These are phyloP conservation scores for Ormosia semicastrata DNA, from an alignment of 306 rosid genomes.

Conservation along the genomic window DNA sequence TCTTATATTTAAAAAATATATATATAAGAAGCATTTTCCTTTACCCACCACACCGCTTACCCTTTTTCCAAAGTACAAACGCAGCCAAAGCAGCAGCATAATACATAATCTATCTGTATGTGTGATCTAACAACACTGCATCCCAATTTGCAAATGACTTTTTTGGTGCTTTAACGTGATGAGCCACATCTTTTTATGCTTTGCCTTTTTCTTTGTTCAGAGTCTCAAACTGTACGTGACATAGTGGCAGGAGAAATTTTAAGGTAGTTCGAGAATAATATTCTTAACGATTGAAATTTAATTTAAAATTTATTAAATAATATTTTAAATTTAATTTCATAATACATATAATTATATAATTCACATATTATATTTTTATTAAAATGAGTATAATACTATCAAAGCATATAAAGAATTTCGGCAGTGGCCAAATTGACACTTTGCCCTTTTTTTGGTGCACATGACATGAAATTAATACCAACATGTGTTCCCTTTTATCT, in stretches of 20 bases:
- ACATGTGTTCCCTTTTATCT: conserved; percentile 8
- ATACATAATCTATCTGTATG: neutral
- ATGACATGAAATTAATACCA: conserved; percentile 2
- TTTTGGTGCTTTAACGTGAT: conserved; percentile 25
- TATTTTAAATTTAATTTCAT: no score
- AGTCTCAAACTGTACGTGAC: neutral
- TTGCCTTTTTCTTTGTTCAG: neutral
- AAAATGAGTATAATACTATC: neutral
- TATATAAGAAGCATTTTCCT: no score
- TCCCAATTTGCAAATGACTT: conserved; percentile 1
- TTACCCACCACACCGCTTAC: neutral
- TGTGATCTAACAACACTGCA: neutral
- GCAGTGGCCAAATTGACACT: neutral
- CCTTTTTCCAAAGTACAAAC: neutral
- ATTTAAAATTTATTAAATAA: neutral
- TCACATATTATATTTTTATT: no score
- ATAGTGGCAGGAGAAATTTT: neutral
- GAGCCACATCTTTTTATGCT: neutral
- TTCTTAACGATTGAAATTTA: neutral
- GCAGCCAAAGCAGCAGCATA: neutral
- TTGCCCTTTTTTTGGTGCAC: neutral
- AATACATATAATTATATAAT: no score
- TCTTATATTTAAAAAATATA: no score
- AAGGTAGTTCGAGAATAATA: neutral
- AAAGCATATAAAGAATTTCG: neutral